Evolutionary conservation across 2,329 filamentous ascomycete species (phyloP).

Genomic region (Pseudocercospora crystallina): DNA sequence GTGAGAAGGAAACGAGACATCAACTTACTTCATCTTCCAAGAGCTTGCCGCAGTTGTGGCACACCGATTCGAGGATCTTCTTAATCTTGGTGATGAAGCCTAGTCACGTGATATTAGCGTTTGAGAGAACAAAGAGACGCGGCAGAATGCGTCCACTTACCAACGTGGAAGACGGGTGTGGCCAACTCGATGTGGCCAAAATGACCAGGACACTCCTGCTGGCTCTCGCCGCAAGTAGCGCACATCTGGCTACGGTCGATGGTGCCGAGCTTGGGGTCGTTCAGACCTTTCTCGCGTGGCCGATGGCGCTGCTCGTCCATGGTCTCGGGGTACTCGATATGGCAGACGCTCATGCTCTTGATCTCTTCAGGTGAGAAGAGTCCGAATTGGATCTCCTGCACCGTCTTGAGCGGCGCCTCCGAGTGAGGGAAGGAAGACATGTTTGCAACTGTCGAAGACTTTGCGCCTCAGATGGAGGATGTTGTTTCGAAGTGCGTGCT

Average conservation of each 20-base stretch:
- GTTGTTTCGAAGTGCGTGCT: constrained; percentile 5
- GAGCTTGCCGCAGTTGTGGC: constrained; percentile 98
- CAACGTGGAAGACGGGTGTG: constrained; percentile 88
- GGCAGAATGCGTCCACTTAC: constrained; percentile 41
- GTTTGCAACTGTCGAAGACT: constrained; percentile 44
- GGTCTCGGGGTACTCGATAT: constrained; percentile 97
- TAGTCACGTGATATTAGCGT: constrained; percentile 38
- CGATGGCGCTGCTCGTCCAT: constrained; percentile 95
- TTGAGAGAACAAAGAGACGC: too few species aligned
- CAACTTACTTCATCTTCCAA: constrained; percentile 96
- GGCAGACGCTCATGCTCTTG: constrained; percentile 96
- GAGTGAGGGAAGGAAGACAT: constrained; percentile 96
- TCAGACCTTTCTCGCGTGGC: constrained; percentile 86
- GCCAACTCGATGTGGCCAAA: constrained; percentile 99
- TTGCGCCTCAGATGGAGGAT: neutral
- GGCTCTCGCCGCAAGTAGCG: constrained; percentile 92
- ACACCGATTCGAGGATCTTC: constrained; percentile 97
- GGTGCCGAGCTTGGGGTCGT: constrained; percentile 92
- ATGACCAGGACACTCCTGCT: constrained; percentile 94
- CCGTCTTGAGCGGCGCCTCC: constrained; percentile 92
- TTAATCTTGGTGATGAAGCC: constrained; percentile 99
- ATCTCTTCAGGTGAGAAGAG: constrained; percentile 97
- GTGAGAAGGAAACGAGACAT: constrained; percentile 35
- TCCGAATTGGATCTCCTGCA: constrained; percentile 99
- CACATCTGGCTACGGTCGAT: constrained; percentile 96